Conservation (phyloP, 345 rosid species). For the Pugionium dolabratum region DNA sequence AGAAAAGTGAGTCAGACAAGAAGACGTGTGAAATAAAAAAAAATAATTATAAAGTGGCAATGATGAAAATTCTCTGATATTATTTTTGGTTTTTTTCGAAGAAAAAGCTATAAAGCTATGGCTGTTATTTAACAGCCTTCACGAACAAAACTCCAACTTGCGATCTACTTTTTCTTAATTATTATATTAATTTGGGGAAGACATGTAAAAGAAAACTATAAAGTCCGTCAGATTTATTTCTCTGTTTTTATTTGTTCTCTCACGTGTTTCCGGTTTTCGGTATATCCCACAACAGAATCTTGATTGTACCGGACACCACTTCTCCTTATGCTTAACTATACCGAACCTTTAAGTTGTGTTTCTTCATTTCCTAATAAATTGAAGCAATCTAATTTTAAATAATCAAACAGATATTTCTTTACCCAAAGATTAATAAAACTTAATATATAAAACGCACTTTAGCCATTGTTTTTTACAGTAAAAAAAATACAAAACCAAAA, state of each 20-base stretch:
- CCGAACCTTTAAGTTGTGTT: not conserved
- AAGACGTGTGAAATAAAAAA: slow-evolving; percentile 39
- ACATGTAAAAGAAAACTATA: slow-evolving; percentile 26
- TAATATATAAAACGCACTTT: not conserved
- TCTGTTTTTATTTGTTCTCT: slow-evolving; percentile 16
- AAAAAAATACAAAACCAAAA: slow-evolving; percentile 8
- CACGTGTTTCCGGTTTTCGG: slow-evolving; percentile 35
- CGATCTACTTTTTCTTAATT: slow-evolving; percentile 32
- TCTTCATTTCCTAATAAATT: slow-evolving; percentile 1
- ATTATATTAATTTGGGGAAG: slow-evolving; percentile 32
- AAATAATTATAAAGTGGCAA: slow-evolving; percentile 16
- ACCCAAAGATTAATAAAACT: too few species aligned
- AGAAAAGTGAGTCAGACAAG: slow-evolving; percentile 35
- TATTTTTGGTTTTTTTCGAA: slow-evolving; percentile 40
- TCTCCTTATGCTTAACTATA: slow-evolving; percentile 10
- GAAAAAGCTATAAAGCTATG: slow-evolving; percentile 49
- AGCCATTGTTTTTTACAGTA: slow-evolving; percentile 10
- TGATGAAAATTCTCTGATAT: slow-evolving; percentile 42
- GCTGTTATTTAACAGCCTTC: slow-evolving; percentile 47
- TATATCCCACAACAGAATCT: slow-evolving; percentile 3
- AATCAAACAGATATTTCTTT: not conserved
- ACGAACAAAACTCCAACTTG: slow-evolving; percentile 68
- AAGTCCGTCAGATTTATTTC: slow-evolving; percentile 26
- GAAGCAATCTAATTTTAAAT: not conserved
- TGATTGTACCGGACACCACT: slow-evolving; percentile 6